A percentile compares a stretch with the other conserved stretches of the same genome.
phyloP scores from a whole-genome alignment of 2,329 filamentous ascomycete species.

The Clarireedia sp. region DNA sequence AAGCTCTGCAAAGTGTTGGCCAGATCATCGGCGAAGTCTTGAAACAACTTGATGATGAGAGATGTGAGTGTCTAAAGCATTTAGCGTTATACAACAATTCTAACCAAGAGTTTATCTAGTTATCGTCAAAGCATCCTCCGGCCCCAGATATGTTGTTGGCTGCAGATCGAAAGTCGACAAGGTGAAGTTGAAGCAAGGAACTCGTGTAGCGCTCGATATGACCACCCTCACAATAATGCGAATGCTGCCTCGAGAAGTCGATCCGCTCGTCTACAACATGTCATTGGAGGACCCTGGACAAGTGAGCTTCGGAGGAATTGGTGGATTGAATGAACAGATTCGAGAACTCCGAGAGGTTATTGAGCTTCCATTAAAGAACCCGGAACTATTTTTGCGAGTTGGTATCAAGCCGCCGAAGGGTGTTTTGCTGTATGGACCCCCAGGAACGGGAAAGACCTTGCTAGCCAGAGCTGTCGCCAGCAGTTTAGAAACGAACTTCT shows the following conservation, averaged over 20 bases:
- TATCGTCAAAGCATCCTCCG: slow-evolving; percentile 97
- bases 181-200: slow-evolving; percentile 93
- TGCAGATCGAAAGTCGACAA: slow-evolving; percentile 99
- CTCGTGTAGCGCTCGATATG: slow-evolving; percentile 96
- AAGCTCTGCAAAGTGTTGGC: slow-evolving; percentile 95
- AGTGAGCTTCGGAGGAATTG: slow-evolving; percentile 95
- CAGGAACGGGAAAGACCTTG: slow-evolving; percentile 93
- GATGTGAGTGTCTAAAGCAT: slow-evolving; percentile 58
- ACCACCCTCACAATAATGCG: slow-evolving; percentile 99
- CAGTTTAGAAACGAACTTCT: slow-evolving; percentile 93
- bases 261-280: slow-evolving; percentile 99
- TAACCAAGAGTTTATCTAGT: slow-evolving; percentile 45
- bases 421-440: slow-evolving; percentile 89
- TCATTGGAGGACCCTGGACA: slow-evolving; percentile 96
- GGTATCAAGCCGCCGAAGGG: slow-evolving; percentile 99
- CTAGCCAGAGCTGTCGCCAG: slow-evolving; percentile 91
- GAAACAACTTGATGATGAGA: slow-evolving; percentile 97
- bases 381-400: slow-evolving; percentile 90
- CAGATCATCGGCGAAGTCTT: slow-evolving; percentile 99
- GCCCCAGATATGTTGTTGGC: slow-evolving; percentile 94
- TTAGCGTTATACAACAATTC: slow-evolving; percentile 5
- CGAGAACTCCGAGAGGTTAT: slow-evolving; percentile 96
- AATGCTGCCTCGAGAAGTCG: slow-evolving; percentile 97
- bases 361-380: slow-evolving; percentile 95
- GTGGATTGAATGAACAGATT: slow-evolving; percentile 96